These are phyloP conservation scores for Entomortierella beljakovae DNA, from an alignment of 192 early-diverging fungal genomes.

Conservation along the genomic window DNA sequence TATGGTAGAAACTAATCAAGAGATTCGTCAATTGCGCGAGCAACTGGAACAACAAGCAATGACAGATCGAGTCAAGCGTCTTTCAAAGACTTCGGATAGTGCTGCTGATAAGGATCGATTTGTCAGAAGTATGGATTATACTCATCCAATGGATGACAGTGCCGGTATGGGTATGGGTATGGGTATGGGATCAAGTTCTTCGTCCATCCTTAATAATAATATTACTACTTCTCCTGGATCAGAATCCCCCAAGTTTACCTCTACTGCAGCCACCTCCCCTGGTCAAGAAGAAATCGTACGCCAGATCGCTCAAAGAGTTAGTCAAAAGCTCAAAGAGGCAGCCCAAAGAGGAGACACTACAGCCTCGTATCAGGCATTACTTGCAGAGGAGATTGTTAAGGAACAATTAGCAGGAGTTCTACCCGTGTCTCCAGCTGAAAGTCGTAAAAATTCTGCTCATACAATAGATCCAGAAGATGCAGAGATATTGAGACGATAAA, in stretches of 20 bases:
- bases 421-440: slow-evolving; percentile 14
- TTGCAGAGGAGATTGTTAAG: slow-evolving; percentile 44
- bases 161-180: neutral
- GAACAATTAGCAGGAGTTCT: slow-evolving; percentile 18
- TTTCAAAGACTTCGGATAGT: slow-evolving; percentile 30
- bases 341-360: slow-evolving; percentile 19
- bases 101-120: slow-evolving; percentile 45
- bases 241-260: neutral
- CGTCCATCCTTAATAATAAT: neutral
- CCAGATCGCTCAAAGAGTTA: slow-evolving; percentile 50
- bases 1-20: slow-evolving; percentile 42
- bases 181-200: neutral
- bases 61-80: slow-evolving; percentile 45
- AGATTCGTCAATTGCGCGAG: slow-evolving; percentile 47
- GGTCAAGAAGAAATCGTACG: slow-evolving; percentile 19
- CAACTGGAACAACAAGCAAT: slow-evolving; percentile 45
- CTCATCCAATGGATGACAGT: neutral
- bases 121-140: slow-evolving; percentile 15
- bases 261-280: neutral
- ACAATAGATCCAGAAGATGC: neutral
- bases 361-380: slow-evolving; percentile 23
- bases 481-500: neutral
- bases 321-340: slow-evolving; percentile 29
- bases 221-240: neutral
- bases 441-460: slow-evolving; percentile 28